Conservation (phyloP, 306 rosid genomes). For the Trifolium dubium region DNA sequence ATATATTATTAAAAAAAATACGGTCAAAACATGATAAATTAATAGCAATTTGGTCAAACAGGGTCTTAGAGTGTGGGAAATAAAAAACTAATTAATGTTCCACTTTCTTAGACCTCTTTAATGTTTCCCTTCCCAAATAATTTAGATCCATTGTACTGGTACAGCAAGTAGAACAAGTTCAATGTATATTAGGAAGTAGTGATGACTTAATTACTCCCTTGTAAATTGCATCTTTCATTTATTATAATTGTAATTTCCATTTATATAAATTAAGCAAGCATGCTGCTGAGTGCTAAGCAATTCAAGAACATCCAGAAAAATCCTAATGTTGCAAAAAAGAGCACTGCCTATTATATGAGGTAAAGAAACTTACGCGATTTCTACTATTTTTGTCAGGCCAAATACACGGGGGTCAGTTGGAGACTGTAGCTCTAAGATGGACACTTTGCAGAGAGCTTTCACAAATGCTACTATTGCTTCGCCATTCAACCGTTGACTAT, state of each 20-base stretch:
- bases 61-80: neutral
- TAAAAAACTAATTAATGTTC: neutral
- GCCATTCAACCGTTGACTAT: constrained; percentile 97
- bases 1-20: no score
- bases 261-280: neutral
- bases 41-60: no score
- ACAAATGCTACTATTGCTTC: constrained; percentile 99
- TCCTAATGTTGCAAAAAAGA: constrained; percentile 30
- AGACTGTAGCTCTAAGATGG: constrained; percentile 96
- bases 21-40: no score
- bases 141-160: neutral
- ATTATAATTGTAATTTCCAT: neutral
- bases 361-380: constrained; percentile 82
- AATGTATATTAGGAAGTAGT: neutral
- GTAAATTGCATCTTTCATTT: constrained; percentile 6
- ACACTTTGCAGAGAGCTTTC: constrained; percentile 91
- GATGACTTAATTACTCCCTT: neutral
- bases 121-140: no score
- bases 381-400: constrained; percentile 97
- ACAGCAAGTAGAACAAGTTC: neutral
- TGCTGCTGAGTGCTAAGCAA: neutral
- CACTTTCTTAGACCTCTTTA: no score
- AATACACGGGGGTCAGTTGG: constrained; percentile 99
- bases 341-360: constrained; percentile 22
- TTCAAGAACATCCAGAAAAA: neutral